Conservation (phyloP, 306 rosid species). For the Aeschynomene evenia region DNA sequence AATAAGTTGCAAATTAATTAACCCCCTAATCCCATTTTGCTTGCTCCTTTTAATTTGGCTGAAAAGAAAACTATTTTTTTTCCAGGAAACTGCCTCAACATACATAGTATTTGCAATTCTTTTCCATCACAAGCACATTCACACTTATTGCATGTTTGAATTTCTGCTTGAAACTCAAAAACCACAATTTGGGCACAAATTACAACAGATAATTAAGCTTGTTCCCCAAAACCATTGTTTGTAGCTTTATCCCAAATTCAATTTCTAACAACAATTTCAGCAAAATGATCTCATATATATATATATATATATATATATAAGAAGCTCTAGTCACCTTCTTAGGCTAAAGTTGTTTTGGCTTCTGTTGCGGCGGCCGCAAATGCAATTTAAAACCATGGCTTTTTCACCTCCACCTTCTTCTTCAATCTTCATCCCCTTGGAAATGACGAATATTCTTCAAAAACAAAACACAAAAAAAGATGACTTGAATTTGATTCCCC, state of each 20-base stretch:
- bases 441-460: too few species aligned
- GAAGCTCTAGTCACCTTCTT: slow-evolving; percentile 4
- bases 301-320: too few species aligned
- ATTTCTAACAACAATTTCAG: not conserved
- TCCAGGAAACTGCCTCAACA: slow-evolving; percentile 2
- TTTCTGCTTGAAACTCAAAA: too few species aligned
- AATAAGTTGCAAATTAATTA: not conserved
- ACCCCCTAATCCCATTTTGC: not conserved
- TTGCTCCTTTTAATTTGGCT: not conserved
- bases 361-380: too few species aligned
- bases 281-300: not conserved
- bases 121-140: not conserved
- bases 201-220: too few species aligned
- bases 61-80: not conserved
- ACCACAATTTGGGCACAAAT: too few species aligned
- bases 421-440: not conserved
- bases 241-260: not conserved
- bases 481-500: too few species aligned
- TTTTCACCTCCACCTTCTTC: not conserved
- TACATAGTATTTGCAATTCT: not conserved
- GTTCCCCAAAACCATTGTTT: too few species aligned
- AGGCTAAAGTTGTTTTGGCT: slow-evolving; percentile 11
- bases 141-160: too few species aligned
- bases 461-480: too few species aligned
- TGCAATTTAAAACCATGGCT: too few species aligned